phyloP scores from a whole-genome alignment of 495 filamentous ascomycete genomes.

The Cercophora samala region DNA sequence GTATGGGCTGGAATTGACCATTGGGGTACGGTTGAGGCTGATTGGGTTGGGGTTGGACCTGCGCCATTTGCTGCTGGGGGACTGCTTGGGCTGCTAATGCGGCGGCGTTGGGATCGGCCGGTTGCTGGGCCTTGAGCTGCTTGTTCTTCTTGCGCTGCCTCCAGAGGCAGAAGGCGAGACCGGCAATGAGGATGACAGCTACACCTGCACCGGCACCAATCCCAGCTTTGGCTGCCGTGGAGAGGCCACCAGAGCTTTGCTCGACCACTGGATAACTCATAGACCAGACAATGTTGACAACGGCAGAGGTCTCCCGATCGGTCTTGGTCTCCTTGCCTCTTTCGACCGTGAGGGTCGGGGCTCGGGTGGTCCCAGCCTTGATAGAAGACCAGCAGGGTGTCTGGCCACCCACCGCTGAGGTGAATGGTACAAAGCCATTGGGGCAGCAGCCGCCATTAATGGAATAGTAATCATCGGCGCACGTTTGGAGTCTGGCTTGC shows the following conservation, averaged over 20 bases:
- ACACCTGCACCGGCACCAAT: slow-evolving; percentile 29
- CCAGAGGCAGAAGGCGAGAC: slow-evolving; percentile 22
- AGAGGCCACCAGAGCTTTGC: slow-evolving; percentile 16
- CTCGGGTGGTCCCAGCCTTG: background rate
- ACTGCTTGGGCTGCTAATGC: background rate
- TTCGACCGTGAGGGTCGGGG: slow-evolving; percentile 23
- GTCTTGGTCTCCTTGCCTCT: slow-evolving; percentile 14
- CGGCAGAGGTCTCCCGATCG: slow-evolving; percentile 27
- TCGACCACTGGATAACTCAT: slow-evolving; percentile 27
- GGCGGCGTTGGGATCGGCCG: background rate
- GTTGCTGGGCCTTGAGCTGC: slow-evolving; percentile 7
- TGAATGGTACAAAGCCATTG: slow-evolving; percentile 29
- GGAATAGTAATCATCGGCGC: slow-evolving; percentile 33
- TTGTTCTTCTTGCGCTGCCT: slow-evolving; percentile 25
- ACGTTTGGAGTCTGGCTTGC: slow-evolving; percentile 14
- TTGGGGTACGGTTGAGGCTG: background rate
- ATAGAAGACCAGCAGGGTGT: slow-evolving; percentile 30
- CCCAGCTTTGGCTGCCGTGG: slow-evolving; percentile 29
- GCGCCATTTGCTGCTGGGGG: background rate
- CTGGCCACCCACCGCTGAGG: slow-evolving; percentile 23
- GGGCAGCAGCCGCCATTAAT: slow-evolving; percentile 31
- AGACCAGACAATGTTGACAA: slow-evolving; percentile 32
- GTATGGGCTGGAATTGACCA: background rate
- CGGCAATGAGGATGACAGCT: slow-evolving; percentile 22
- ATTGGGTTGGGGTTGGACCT: background rate